A percentile compares a stretch with the other conserved stretches of the same genome.
phyloP scores from a whole-genome alignment of 306 rosid species.

The Senna tora region DNA sequence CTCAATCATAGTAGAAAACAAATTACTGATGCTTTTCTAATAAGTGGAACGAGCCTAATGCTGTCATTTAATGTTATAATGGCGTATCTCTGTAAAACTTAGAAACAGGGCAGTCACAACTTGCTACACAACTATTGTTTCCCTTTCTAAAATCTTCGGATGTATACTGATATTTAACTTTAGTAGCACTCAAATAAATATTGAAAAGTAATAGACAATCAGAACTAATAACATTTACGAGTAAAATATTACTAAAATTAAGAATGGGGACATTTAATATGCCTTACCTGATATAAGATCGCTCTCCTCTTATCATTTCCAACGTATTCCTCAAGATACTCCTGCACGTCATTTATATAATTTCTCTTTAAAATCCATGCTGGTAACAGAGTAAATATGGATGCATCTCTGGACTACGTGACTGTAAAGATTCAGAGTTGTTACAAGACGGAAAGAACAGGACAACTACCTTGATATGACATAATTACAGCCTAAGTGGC shows the following conservation, averaged over 20 bases:
- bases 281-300: slow-evolving; percentile 74
- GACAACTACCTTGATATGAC: slow-evolving; percentile 1
- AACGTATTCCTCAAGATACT: slow-evolving; percentile 84
- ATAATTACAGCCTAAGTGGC: neutral
- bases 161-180: slow-evolving; percentile 2
- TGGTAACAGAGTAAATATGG: neutral
- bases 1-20: too few relatives aligned
- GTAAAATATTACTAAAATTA: neutral
- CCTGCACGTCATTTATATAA: slow-evolving; percentile 56
- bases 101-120: slow-evolving; percentile 11
- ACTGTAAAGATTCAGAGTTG: slow-evolving; percentile 1
- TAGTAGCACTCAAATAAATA: slow-evolving; percentile 3
- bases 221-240: neutral
- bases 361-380: slow-evolving; percentile 17
- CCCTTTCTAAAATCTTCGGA: slow-evolving; percentile 16
- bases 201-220: slow-evolving; percentile 15
- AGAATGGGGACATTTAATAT: slow-evolving; percentile 12
- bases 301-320: slow-evolving; percentile 72
- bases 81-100: too few relatives aligned
- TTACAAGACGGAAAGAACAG: slow-evolving; percentile 7
- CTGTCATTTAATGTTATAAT: too few relatives aligned
- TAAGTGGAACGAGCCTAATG: too few relatives aligned
- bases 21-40: too few relatives aligned
- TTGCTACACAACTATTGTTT: neutral
- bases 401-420: neutral